Base-by-base conservation (phyloP, 805 yeast genomes). In the Priceomyces castillae region DNA sequence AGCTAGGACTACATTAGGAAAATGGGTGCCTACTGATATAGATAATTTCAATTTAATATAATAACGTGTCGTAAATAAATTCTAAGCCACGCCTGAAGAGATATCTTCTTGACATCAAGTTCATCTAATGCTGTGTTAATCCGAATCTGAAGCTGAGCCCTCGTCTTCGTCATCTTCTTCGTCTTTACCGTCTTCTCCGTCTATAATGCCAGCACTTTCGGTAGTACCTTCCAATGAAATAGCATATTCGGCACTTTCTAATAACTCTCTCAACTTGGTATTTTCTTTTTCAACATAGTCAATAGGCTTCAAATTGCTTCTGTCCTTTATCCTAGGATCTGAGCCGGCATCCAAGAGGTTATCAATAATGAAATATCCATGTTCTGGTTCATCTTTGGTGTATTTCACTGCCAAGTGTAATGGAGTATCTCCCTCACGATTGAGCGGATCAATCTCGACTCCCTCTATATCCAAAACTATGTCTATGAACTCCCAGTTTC, bases 291-390 rank as follows among this genome's bases (percentile, higher is more conserved):
- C 69, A 12, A 79, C 82, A 46, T 90, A 71, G 51, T 88, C 89
- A 31, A 84, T 73, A 5, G 98, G 95, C 52, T 78, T 86, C 54
- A 83, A 76, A 18, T 87, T 87, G 31, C 73, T 70, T 19, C 47
- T 56, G 50, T 70, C 72, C 18, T 51, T 52, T 31, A 66, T 57
- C 39, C 67, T 72, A 2, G 95, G 87, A 64, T 90, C 94, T 1
- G 94, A 83, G 2, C 99, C 98, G 22, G 95, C 96, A 56, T 90
- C 97, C 33, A 94, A 69, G 48, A 94, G 75, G 59, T 84, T 85
- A 56, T 87, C 95, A 10, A 83, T 80, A 26, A 90, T 72, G 52
- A 82, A 87, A 18, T 74, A 68, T 0, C 96, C 97, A 62, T 85
- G 90, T 46, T 87, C 97, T 0, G 94, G 87, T 57, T 92, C 96